These are phyloP conservation scores for Cladosporium colombiae DNA, from an alignment of 2,329 filamentous ascomycete species.

Conservation along the genomic window DNA sequence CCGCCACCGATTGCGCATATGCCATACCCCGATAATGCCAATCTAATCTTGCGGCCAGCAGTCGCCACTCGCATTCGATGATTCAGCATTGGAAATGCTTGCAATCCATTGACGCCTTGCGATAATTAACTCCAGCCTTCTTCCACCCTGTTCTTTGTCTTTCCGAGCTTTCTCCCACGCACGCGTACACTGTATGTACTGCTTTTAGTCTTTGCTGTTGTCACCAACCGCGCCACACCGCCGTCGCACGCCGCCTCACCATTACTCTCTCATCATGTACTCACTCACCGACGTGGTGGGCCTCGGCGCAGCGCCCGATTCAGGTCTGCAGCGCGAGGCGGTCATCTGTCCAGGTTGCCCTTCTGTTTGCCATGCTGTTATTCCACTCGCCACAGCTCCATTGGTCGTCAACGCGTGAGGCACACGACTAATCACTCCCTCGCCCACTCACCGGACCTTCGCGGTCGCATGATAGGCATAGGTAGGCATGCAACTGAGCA, in stretches of 20 bases:
- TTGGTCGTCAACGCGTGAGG: slow-evolving; percentile 7
- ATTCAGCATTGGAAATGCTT: slow-evolving; percentile 13
- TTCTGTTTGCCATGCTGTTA: slow-evolving; percentile 1
- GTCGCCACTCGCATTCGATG: slow-evolving; percentile 14
- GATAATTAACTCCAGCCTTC: slow-evolving; percentile 2
- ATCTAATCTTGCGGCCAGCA: background rate
- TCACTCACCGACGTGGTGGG: background rate
- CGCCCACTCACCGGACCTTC: background rate
- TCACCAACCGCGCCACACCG: slow-evolving; percentile 11
- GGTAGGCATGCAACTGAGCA: background rate
- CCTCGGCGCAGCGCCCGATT: slow-evolving; percentile 10
- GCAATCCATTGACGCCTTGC: background rate
- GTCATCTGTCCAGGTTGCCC: background rate
- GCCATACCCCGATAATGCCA: background rate
- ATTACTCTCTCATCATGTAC: background rate
- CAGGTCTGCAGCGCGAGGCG: background rate
- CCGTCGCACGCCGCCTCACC: background rate
- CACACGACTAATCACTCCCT: background rate
- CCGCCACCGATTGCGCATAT: background rate
- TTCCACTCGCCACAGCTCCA: slow-evolving; percentile 5
- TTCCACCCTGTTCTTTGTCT: background rate
- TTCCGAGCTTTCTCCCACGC: background rate
- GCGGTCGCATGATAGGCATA: slow-evolving; percentile 6
- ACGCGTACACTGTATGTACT: background rate
- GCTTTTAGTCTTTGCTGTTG: background rate